Evolutionary conservation across 2,329 filamentous ascomycete genomes (phyloP).

Genomic region (Neonectria faginata): DNA sequence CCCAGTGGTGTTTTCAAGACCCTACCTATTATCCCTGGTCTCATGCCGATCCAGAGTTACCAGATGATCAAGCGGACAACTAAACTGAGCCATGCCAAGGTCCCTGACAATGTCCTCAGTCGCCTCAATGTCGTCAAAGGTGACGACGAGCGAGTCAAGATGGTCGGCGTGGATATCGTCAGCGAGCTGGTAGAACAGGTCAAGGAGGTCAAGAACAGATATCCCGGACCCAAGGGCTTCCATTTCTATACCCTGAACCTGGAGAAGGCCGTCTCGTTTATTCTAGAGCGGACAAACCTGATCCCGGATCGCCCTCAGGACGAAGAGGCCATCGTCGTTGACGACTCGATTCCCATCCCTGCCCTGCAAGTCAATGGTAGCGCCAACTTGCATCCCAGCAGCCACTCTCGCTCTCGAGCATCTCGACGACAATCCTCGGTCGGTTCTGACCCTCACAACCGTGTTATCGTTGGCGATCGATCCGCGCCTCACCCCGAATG

Average conservation of each 20-base stretch:
- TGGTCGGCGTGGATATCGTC: slow-evolving; percentile 83
- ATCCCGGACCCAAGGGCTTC: slow-evolving; percentile 78
- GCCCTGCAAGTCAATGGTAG: slow-evolving; percentile 63
- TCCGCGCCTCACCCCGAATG: slow-evolving; percentile 70
- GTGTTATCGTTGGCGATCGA: slow-evolving; percentile 80
- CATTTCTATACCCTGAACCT: slow-evolving; percentile 98
- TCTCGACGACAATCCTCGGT: slow-evolving; percentile 79
- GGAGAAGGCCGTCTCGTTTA: slow-evolving; percentile 95
- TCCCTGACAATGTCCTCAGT: slow-evolving; percentile 77
- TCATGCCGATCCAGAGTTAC: slow-evolving; percentile 98
- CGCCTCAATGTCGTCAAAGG: slow-evolving; percentile 79
- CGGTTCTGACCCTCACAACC: slow-evolving; percentile 87
- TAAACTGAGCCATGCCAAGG: slow-evolving; percentile 89
- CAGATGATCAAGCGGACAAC: slow-evolving; percentile 94
- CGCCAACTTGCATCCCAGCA: slow-evolving; percentile 48
- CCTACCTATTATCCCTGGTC: slow-evolving; percentile 90
- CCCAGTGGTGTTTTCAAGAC: slow-evolving; percentile 86
- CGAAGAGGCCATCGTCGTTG: slow-evolving; percentile 64
- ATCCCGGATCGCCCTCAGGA: slow-evolving; percentile 74
- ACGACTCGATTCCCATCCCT: slow-evolving; percentile 47
- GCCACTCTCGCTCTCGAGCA: slow-evolving; percentile 49
- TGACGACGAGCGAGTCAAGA: slow-evolving; percentile 85
- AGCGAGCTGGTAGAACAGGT: slow-evolving; percentile 86
- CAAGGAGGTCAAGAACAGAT: slow-evolving; percentile 70
- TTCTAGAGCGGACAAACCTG: slow-evolving; percentile 85